Evolutionary conservation across 345 rosid species (phyloP).

Genomic region (Dovyalis caffra): DNA sequence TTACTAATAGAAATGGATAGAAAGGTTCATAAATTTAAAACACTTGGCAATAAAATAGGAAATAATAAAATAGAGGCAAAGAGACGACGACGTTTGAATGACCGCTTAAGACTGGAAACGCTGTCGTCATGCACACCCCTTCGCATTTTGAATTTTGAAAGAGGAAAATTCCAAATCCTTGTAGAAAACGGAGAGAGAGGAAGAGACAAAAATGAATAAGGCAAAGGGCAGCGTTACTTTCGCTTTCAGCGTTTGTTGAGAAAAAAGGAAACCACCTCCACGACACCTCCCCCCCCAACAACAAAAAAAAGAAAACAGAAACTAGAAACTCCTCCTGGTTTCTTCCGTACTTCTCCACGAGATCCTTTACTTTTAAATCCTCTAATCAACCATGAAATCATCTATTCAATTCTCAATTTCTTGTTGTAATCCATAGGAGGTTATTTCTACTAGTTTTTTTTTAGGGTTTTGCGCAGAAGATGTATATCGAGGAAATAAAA

Average conservation of each 20-base stretch:
- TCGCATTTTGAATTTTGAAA: background rate
- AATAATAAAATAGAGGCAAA: background rate
- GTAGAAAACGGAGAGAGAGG: background rate
- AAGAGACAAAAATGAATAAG: background rate
- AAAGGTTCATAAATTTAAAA: too few relatives aligned
- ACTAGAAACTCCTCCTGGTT: background rate
- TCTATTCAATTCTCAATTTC: background rate
- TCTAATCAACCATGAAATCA: background rate
- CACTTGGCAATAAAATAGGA: background rate
- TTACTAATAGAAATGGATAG: too few relatives aligned
- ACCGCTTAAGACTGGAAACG: background rate
- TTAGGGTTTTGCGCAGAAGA: background rate
- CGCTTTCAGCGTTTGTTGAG: constrained; percentile 6
- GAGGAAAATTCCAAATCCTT: background rate
- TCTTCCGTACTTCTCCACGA: background rate
- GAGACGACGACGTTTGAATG: background rate
- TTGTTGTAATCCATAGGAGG: background rate
- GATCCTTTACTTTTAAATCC: background rate
- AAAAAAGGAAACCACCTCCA: background rate
- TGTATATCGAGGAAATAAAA: constrained; percentile 10
- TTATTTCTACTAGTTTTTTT: background rate
- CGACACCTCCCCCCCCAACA: too few relatives aligned
- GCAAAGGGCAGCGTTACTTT: background rate
- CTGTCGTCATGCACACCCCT: background rate
- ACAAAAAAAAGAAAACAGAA: background rate